A percentile compares a stretch with the other conserved stretches of the same genome.
Evolutionary conservation across 805 yeast species (phyloP).

Genomic region (Saturnispora halmiae): DNA sequence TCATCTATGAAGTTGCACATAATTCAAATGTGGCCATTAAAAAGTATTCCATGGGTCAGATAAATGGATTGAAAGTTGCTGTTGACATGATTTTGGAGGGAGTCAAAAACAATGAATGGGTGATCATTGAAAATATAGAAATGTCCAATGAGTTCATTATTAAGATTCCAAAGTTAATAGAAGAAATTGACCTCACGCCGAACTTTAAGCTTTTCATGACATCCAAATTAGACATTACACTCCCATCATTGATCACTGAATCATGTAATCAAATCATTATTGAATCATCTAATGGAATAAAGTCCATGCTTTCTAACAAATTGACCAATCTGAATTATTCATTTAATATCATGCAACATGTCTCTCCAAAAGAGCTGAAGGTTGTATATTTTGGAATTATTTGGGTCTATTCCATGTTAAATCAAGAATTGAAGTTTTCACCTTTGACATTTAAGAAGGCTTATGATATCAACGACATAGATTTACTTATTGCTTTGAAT

Average conservation of each 20-base stretch:
- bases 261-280: conserved; percentile 46
- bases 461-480: conserved; percentile 71
- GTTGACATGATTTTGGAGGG: conserved; percentile 42
- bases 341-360: conserved; percentile 9
- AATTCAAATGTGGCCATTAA: conserved; percentile 23
- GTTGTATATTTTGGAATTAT: conserved; percentile 45
- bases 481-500: conserved; percentile 42
- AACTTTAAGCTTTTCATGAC: conserved; percentile 58
- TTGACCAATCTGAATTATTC: conserved; percentile 9
- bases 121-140: conserved; percentile 74
- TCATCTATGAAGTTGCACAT: conserved; percentile 32
- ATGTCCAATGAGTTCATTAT: conserved; percentile 59
- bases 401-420: conserved; percentile 64
- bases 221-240: conserved; percentile 37
- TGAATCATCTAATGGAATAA: conserved; percentile 58
- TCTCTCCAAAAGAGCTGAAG: conserved; percentile 34
- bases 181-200: conserved; percentile 21
- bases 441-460: conserved; percentile 54
- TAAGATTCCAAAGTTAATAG: conserved; percentile 40
- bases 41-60: conserved; percentile 64
- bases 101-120: conserved; percentile 50
- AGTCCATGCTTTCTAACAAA: conserved; percentile 30
- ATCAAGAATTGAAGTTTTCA: conserved; percentile 47
- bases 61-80: conserved; percentile 53
- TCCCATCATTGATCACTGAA: conserved; percentile 51